Base-by-base conservation (phyloP, 1,139 yeast genomes). In the Kodamaea plutei region DNA sequence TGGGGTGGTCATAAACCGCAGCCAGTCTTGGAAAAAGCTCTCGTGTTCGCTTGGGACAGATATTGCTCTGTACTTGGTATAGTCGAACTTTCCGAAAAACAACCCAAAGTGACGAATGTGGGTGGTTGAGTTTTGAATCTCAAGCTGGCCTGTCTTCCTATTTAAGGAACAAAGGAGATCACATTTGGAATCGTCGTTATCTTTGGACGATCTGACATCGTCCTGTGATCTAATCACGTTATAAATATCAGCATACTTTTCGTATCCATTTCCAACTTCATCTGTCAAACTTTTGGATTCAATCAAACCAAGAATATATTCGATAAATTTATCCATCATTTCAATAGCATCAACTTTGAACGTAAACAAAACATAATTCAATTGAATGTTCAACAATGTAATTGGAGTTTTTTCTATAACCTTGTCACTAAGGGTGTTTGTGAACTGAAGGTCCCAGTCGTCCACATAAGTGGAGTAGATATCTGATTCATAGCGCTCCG, bases 331-430 rank as follows among this genome's bases (percentile, higher is more conserved):
- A 33, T 56, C 54, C 26, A 61, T 42, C 19, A 50, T 46, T 18
- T 49, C 40, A n/a, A 53, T 43, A 12, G 59, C 30, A 33, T 63
- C 57, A 12, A 65, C 43, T 13, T 49, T 48, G 25, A 62, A 31
- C 2, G 60, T 56, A 41, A 64, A 61, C 19, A 65, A 45, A 8
- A 59, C 45, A 37, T 54, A 66, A 39, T 66, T 66, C 35, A 64
- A 48, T 29, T 63, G 67, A 10, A 65, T 42, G 35, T 64, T 64
- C 11, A 58, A 39, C 24, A 64, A 44, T 19, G 64, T 49, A 16
- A 51, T 31, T 9, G 41, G 40, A 15, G 46, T 51, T n/a, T 54
- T 49, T 31, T 60, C 54, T 6, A 61, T 47, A 10, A 59, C 33
- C 26, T 45, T 47, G 8, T 52, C 52, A 17, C 53, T 37, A 17